Conservation (phyloP, 1,139 yeast genomes). For the Candida sojae region DNA sequence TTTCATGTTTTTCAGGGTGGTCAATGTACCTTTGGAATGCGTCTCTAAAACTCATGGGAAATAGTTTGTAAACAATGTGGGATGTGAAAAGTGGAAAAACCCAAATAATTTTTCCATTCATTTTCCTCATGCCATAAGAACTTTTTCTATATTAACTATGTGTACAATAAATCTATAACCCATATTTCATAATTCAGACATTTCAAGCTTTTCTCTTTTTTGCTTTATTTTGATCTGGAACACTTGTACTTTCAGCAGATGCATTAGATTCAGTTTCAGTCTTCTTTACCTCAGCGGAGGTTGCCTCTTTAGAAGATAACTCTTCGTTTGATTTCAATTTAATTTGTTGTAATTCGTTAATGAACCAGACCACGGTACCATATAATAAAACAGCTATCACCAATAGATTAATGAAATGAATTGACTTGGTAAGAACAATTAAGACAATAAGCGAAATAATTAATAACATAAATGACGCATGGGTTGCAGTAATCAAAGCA, state of each 20-base stretch:
- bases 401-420: constrained; percentile 77
- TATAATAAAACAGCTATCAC: constrained; percentile 72
- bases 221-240: constrained; percentile 5
- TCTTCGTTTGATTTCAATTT: constrained; percentile 33
- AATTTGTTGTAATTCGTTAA: constrained; percentile 62
- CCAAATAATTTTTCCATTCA: neutral
- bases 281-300: constrained; percentile 8
- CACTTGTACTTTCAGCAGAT: neutral
- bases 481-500: constrained; percentile 70
- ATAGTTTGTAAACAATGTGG: neutral
- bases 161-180: neutral
- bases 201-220: constrained; percentile 14
- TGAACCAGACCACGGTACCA: constrained; percentile 86
- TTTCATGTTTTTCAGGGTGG: constrained; percentile 25
- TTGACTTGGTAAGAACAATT: constrained; percentile 62
- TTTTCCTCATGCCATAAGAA: neutral
- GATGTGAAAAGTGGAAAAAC: neutral
- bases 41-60: constrained; percentile 32
- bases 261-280: constrained; percentile 1
- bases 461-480: constrained; percentile 32
- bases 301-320: constrained; percentile 10
- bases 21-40: constrained; percentile 38
- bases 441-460: constrained; percentile 54
- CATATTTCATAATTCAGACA: neutral
- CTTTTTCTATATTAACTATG: neutral